Conservation (phyloP, 2,329 filamentous ascomycete genomes). For the Pyricularia sp. region DNA sequence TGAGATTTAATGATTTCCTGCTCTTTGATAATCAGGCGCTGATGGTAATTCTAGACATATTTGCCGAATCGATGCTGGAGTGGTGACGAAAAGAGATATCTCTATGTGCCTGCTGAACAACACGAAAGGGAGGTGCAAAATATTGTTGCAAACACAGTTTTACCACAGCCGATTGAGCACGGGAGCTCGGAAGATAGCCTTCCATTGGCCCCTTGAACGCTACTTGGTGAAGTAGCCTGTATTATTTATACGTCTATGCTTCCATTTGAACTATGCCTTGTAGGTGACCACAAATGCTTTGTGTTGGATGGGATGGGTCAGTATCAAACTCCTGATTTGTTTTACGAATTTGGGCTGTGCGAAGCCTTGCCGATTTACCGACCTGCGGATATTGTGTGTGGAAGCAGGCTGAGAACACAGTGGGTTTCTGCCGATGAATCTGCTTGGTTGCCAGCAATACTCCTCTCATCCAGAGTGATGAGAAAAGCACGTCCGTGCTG, state of each 20-base stretch:
- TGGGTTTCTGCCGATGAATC: too few relatives aligned
- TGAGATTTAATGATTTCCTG: neutral
- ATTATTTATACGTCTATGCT: neutral
- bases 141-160: neutral
- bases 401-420: too few relatives aligned
- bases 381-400: too few relatives aligned
- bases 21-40: neutral
- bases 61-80: constrained; percentile 43
- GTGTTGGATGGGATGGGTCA: too few relatives aligned
- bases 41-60: constrained; percentile 23
- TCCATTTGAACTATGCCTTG: neutral
- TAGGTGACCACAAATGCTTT: neutral
- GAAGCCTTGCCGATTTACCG: too few relatives aligned
- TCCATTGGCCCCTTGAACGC: neutral
- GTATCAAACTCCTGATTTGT: too few relatives aligned
- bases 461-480: neutral
- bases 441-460: too few relatives aligned
- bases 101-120: constrained; percentile 29
- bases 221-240: neutral
- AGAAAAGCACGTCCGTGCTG: neutral
- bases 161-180: neutral
- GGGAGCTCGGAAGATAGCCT: neutral
- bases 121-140: constrained; percentile 23
- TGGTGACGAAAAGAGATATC: constrained; percentile 29
- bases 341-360: too few relatives aligned